Conservation (phyloP, 2,329 filamentous ascomycete genomes). For the Sporothrix globosa region DNA sequence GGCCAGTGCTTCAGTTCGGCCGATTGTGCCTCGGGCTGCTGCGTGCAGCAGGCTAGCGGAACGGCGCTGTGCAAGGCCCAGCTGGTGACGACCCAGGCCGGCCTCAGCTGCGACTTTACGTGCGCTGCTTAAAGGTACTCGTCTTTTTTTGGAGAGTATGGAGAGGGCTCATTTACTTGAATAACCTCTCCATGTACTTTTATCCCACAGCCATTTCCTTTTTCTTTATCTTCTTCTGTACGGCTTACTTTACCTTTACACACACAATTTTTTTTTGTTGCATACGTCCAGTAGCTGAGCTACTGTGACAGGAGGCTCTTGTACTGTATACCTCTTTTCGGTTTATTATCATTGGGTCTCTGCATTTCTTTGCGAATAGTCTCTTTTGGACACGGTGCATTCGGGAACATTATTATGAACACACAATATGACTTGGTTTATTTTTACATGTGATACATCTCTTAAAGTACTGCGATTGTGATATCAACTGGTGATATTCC, state of each 20-base stretch:
- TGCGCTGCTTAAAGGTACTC: slow-evolving; percentile 22
- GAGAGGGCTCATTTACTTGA: background rate
- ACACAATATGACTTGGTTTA: background rate
- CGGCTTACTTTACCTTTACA: background rate
- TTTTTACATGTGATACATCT: slow-evolving; percentile 43
- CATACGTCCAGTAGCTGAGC: slow-evolving; percentile 18
- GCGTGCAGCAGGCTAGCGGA: slow-evolving; percentile 36
- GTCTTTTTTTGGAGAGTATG: background rate
- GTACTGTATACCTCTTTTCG: background rate
- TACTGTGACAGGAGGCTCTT: slow-evolving; percentile 3
- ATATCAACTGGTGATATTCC: background rate
- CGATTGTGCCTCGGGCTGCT: slow-evolving; percentile 41
- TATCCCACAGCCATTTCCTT: background rate
- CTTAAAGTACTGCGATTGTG: background rate
- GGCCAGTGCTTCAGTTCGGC: slow-evolving; percentile 39
- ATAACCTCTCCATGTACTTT: background rate
- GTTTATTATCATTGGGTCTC: slow-evolving; percentile 1
- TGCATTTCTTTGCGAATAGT: background rate
- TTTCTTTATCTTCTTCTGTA: slow-evolving; percentile 19
- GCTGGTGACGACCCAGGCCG: slow-evolving; percentile 32
- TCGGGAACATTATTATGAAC: background rate
- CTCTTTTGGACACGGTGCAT: background rate
- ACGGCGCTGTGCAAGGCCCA: slow-evolving; percentile 33
- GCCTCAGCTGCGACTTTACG: slow-evolving; percentile 34
- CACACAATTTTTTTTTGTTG: background rate